phyloP scores from a whole-genome alignment of 495 filamentous ascomycete species.

The Echria macrotheca region DNA sequence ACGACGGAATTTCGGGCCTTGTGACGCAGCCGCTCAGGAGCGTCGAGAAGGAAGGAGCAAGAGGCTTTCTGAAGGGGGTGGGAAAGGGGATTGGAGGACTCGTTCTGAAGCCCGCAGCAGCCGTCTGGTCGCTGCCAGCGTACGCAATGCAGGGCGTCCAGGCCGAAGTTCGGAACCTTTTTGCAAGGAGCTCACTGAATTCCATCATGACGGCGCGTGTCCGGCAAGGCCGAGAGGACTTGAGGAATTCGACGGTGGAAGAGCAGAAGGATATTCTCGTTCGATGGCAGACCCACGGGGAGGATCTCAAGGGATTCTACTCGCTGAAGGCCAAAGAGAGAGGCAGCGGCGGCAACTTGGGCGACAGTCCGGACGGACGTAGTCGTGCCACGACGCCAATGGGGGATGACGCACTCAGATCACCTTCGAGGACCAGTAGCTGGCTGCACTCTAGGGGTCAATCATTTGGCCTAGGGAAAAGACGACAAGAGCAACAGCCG shows the following conservation, averaged over 20 bases:
- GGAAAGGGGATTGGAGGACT: conserved; percentile 70
- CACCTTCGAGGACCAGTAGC: conserved; percentile 41
- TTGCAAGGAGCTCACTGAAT: conserved; percentile 58
- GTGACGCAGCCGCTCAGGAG: conserved; percentile 65
- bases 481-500: conserved; percentile 16
- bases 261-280: conserved; percentile 54
- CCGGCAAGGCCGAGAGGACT: conserved; percentile 64
- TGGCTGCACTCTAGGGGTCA: too few relatives aligned
- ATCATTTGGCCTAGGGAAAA: too few relatives aligned
- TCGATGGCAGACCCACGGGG: conserved; percentile 51
- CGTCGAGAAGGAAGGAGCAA: conserved; percentile 60
- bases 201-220: conserved; percentile 70
- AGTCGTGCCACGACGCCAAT: not conserved
- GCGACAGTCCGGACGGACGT: conserved; percentile 1
- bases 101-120: conserved; percentile 64
- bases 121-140: conserved; percentile 60
- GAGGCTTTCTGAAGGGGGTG: conserved; percentile 68
- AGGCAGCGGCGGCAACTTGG: too few relatives aligned
- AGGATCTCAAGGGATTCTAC: conserved; percentile 47
- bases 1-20: conserved; percentile 66
- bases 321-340: conserved; percentile 34
- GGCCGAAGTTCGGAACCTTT: conserved; percentile 60
- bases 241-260: conserved; percentile 36
- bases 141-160: conserved; percentile 73
- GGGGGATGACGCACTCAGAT: conserved; percentile 30